Evolutionary conservation across 495 filamentous ascomycete genomes (phyloP), one percentile per base, ranked within the genome.

Genomic region (Clavariopsis aquatica): DNA sequence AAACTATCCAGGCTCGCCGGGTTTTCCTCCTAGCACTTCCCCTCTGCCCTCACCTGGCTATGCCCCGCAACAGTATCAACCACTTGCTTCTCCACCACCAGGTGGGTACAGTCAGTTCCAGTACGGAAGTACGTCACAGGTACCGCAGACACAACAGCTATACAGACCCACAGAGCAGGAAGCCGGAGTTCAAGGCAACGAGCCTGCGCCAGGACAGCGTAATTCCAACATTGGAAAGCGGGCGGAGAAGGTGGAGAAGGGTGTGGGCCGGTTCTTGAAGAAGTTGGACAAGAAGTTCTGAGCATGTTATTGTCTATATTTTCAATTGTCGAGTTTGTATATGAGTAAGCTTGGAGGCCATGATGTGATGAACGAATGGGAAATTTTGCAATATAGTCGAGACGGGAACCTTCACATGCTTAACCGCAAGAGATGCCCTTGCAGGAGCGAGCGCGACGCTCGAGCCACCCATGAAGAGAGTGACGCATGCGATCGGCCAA

Each of bases 221-320:
- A 62, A 77, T 19, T 80, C 82, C 19, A 88, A 81, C 71, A 70
- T 96, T 24, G 91, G 93, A 68, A 83, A 88, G 55, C 77, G 81
- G 47, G 86, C 87, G n/a, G 82, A 80, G 1, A 79, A 82, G 67
- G 66, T 94, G 52, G 92, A 96, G 78, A 88, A 85, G 74, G 86
- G 88, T 2, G 85, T 96, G 15, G 87, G 88, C 60, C 81, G 87
- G 36, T 87, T 95, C 74, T 78, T 96, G 70, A 96, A 92, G 85
- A 92, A 85, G 77, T 79, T 96, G 71, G 92, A 96, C 81, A 94
- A 94, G 83, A 89, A 84, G 72, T 84, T 93, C 74, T 88, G 79
- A 73, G 66, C 23, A 4, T 56, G 6, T 47, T 49, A 49, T 15
- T 64, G 51, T 38, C 12, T 49, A 23, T 27, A n/a, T 9, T 38